Base-by-base conservation (phyloP, 2,329 filamentous ascomycete species). In the Paradendryphiella salina region DNA sequence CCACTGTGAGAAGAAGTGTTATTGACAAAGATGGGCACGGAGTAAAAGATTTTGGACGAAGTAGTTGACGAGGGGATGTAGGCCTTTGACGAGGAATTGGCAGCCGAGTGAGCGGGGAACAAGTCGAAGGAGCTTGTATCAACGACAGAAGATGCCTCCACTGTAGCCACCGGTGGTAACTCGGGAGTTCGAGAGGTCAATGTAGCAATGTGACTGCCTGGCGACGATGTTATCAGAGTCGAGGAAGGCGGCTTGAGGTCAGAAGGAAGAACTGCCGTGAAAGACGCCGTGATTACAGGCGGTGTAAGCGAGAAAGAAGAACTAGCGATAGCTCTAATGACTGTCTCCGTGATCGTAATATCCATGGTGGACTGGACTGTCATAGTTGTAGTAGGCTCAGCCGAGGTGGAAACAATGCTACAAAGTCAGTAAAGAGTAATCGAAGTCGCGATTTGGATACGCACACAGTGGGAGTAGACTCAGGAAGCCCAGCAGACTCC, bases 311-410 rank as follows among this genome's bases (percentile, higher is more conserved):
- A 20, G 21, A 17, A 26, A 3, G 33, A 29, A 18, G 41, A 20
- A n/a, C 14, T 18, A 7, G 17, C 4, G 9, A 18, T 32, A 13
- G 52, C 32, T 21, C 15, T 43, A 17, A 7, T 29, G 13, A 48
- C 26, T 4, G 17, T 23, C 32, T 21, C 28, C 26, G 42, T 51
- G 11, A 26, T 11, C 4, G 49, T 52, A 18, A 40, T 14, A n/a
- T 39, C 54, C 32, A 36, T 33, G 1, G 62, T 65, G 20, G 55
- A 54, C 47, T 49, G 52, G 15, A 63, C 34, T 4, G 57, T 63
- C 17, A 50, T 58, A 3, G 60, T 63, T 4, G 50, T 58, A 4
- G 53, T 57, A 9, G 46, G 46, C 21, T 61, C 52, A 9, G 37
- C 31, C 4, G 50, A 47, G 31, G 36, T 31, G 5, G 39, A 23